phyloP scores from a whole-genome alignment of 1,284 basidiomycete genomes.

The Leccinum pallidistipes region DNA sequence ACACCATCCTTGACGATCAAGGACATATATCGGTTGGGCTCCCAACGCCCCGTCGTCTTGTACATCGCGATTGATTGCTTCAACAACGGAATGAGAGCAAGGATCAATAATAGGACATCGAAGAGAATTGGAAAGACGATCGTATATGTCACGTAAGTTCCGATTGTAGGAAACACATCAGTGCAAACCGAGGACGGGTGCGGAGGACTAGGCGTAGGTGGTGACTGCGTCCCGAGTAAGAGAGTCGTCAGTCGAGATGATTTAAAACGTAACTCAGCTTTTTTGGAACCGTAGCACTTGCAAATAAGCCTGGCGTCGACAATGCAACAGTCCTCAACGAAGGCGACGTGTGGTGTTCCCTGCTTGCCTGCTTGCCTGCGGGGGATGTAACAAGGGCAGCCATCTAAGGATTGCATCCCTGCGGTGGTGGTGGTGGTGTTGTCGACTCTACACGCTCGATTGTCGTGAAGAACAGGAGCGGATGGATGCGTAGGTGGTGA shows the following conservation, averaged over 20 bases:
- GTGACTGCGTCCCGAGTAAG: slow-evolving; percentile 42
- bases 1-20: not conserved
- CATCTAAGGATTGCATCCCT: too few species aligned
- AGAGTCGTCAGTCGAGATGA: too few species aligned
- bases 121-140: not conserved
- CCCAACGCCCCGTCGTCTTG: not conserved
- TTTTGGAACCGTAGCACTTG: too few species aligned
- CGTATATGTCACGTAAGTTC: not conserved
- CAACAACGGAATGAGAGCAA: not conserved
- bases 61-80: not conserved
- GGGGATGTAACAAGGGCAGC: too few species aligned
- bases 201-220: slow-evolving; percentile 44
- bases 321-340: too few species aligned
- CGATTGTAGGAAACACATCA: not conserved
- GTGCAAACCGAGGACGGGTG: slow-evolving; percentile 23
- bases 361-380: too few species aligned
- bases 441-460: too few species aligned
- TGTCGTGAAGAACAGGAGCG: slow-evolving; percentile 17
- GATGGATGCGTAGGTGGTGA: too few species aligned
- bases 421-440: too few species aligned
- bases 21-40: not conserved
- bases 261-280: too few species aligned
- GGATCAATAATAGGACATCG: not conserved
- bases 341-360: too few species aligned
- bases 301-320: too few species aligned